A percentile compares a stretch with the other conserved stretches of the same genome.
Conservation (phyloP, 2,329 filamentous ascomycete genomes). For the Arthrobotrys iridis region DNA sequence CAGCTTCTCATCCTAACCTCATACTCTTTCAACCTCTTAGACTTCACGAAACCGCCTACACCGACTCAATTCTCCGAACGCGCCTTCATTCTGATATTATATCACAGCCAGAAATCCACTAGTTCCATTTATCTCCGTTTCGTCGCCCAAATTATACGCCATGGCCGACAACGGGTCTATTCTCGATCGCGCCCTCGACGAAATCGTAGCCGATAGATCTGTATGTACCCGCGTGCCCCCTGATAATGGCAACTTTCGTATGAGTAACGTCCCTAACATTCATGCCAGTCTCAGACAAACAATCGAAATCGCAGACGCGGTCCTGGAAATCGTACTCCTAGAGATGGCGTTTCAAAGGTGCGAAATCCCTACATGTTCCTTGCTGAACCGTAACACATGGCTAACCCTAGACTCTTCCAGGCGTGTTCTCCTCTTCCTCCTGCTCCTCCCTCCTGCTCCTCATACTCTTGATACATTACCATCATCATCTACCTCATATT, state of each 20-base stretch:
- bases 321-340: constrained; percentile 53
- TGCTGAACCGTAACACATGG: neutral
- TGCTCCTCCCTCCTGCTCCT: constrained; percentile 34
- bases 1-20: constrained; percentile 30
- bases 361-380: neutral
- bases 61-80: neutral
- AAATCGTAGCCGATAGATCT: constrained; percentile 53
- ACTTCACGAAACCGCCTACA: neutral
- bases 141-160: constrained; percentile 1
- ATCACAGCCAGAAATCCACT: neutral
- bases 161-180: constrained; percentile 47
- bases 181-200: constrained; percentile 54
- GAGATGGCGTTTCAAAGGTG: constrained; percentile 55
- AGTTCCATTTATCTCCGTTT: neutral
- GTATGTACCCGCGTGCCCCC: constrained; percentile 26
- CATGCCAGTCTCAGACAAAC: constrained; percentile 24
- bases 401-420: constrained; percentile 35
- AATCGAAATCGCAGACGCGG: constrained; percentile 51
- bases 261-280: neutral
- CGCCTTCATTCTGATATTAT: neutral
- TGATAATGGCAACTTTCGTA: neutral
- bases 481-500: constrained; percentile 37
- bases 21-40: constrained; percentile 2
- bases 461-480: constrained; percentile 39
- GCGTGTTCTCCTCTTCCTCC: constrained; percentile 53